A percentile compares a stretch with the other conserved stretches of the same genome.
phyloP scores from a whole-genome alignment of 495 filamentous ascomycete species.

The Tuber magnatum region DNA sequence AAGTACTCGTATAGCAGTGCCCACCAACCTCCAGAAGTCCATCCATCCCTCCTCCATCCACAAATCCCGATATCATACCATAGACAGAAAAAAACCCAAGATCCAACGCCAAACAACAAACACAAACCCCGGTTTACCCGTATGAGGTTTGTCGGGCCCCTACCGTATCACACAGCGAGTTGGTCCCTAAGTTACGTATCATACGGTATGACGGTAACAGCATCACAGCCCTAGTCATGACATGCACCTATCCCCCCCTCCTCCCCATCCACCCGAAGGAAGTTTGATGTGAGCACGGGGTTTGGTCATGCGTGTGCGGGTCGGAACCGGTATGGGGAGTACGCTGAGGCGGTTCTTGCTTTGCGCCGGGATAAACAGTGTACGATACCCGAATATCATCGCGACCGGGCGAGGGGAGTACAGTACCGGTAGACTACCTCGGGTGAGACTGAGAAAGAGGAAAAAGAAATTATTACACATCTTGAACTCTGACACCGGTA shows the following conservation, averaged over 20 bases:
- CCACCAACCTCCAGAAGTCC: background rate
- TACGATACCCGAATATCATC: background rate
- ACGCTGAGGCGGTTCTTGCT: background rate
- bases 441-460: too few species aligned
- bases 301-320: background rate
- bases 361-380: background rate
- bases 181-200: too few species aligned
- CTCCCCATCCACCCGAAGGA: background rate
- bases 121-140: background rate
- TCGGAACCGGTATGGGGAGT: background rate
- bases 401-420: background rate
- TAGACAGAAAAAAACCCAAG: background rate
- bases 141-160: background rate
- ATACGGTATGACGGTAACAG: too few species aligned
- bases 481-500: too few species aligned
- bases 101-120: background rate
- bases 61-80: background rate
- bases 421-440: too few species aligned
- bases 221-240: too few species aligned
- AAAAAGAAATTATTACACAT: too few species aligned
- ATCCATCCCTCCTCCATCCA: background rate
- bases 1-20: background rate
- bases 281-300: background rate
- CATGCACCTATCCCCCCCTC: background rate
- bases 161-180: background rate